phyloP scores from a whole-genome alignment of 495 filamentous ascomycete species.

The Entonaema liquescens region DNA sequence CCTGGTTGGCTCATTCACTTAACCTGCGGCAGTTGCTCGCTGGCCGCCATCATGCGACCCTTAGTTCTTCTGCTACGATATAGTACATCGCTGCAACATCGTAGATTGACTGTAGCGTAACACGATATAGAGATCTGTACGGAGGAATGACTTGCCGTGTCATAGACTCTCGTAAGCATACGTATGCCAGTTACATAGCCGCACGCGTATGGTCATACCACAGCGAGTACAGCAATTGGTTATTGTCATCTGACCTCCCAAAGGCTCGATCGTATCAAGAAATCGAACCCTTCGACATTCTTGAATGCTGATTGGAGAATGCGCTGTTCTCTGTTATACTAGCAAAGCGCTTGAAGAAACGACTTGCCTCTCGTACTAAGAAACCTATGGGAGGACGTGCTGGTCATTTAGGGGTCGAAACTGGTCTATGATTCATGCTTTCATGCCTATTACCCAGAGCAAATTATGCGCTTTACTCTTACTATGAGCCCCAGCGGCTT shows the following conservation, averaged over 20 bases:
- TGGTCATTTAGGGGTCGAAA: neutral
- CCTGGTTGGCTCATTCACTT: constrained; percentile 37
- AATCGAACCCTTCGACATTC: constrained; percentile 22
- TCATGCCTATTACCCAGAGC: neutral
- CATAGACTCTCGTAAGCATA: constrained; percentile 12
- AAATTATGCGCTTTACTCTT: constrained; percentile 4
- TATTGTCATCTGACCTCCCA: constrained; percentile 31
- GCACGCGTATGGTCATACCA: constrained; percentile 17
- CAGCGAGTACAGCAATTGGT: constrained; percentile 25
- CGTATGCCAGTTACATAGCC: constrained; percentile 11
- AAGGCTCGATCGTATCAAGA: constrained; percentile 21
- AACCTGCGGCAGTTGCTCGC: constrained; percentile 37
- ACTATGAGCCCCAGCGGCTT: neutral
- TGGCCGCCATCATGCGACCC: constrained; percentile 32
- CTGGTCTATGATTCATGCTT: constrained; percentile 5
- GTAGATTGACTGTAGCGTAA: constrained; percentile 19
- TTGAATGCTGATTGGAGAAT: constrained; percentile 14
- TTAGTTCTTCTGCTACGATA: constrained; percentile 13
- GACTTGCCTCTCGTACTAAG: constrained; percentile 17
- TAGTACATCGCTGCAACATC: constrained; percentile 22
- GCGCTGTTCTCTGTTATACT: neutral
- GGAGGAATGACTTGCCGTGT: constrained; percentile 11
- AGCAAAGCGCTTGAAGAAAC: constrained; percentile 4
- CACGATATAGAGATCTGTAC: constrained; percentile 39
- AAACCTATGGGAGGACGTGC: constrained; percentile 8